Conservation (phyloP, 2,329 filamentous ascomycete species). For the Epichloe gansuensis region DNA sequence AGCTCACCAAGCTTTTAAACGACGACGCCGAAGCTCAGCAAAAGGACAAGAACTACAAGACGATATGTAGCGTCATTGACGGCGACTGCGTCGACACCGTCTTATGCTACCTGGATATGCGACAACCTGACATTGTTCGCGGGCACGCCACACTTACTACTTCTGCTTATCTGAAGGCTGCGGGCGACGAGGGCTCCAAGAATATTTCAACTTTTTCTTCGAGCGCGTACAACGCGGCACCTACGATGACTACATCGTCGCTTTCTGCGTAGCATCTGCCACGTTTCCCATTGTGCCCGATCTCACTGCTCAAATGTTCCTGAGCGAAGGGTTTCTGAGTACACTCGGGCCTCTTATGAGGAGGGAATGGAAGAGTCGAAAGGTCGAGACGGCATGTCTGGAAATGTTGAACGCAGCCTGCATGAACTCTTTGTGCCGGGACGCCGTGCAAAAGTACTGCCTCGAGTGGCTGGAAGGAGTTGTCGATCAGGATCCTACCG, state of each 20-base stretch:
- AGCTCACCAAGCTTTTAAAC: slow-evolving; percentile 46
- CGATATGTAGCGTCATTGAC: slow-evolving; percentile 54
- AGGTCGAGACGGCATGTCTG: slow-evolving; percentile 75
- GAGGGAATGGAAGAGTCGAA: slow-evolving; percentile 69
- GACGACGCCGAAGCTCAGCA: slow-evolving; percentile 38
- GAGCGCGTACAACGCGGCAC: slow-evolving; percentile 59
- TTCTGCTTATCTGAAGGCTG: slow-evolving; percentile 72
- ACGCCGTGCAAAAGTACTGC: slow-evolving; percentile 76
- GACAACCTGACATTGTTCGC: slow-evolving; percentile 59
- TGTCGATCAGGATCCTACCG: slow-evolving; percentile 57
- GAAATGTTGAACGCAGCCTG: slow-evolving; percentile 88
- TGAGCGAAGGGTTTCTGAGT: slow-evolving; percentile 76
- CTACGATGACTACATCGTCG: slow-evolving; percentile 79
- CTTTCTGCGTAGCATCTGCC: slow-evolving; percentile 82
- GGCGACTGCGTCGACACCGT: slow-evolving; percentile 72
- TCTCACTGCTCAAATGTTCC: slow-evolving; percentile 65
- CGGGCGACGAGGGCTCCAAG: slow-evolving; percentile 56
- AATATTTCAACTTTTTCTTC: slow-evolving; percentile 62
- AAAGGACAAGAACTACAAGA: slow-evolving; percentile 28
- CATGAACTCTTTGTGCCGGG: slow-evolving; percentile 70
- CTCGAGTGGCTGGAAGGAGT: slow-evolving; percentile 78
- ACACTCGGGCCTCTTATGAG: slow-evolving; percentile 66
- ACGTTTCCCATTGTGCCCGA: slow-evolving; percentile 78
- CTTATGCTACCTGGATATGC: slow-evolving; percentile 74
- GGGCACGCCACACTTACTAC: slow-evolving; percentile 73